These are phyloP conservation scores for Hypoxylon crocopeplum DNA, from an alignment of 495 filamentous ascomycete genomes.

Conservation along the genomic window DNA sequence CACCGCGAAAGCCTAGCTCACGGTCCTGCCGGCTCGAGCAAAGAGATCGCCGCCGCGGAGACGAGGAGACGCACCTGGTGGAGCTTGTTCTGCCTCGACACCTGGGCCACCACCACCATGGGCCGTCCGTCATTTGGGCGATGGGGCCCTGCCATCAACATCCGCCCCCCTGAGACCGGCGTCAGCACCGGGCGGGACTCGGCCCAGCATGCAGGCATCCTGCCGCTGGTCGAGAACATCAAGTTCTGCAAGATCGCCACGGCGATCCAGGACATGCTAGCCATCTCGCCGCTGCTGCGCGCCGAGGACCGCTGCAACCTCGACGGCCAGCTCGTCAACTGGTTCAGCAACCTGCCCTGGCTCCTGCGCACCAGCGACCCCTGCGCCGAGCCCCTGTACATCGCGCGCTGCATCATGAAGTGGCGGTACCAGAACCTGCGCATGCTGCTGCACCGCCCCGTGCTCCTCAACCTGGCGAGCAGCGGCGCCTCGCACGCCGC, in stretches of 20 bases:
- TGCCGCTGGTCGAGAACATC: conserved; percentile 78
- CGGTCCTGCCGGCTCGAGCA: conserved; percentile 44
- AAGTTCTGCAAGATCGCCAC: conserved; percentile 82
- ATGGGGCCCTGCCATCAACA: conserved; percentile 75
- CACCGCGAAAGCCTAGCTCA: conserved; percentile 73
- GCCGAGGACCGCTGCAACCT: conserved; percentile 69
- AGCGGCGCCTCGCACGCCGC: conserved; percentile 67
- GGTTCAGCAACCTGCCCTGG: conserved; percentile 75
- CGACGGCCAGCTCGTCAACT: conserved; percentile 71
- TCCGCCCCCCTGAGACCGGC: conserved; percentile 67
- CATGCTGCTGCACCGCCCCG: conserved; percentile 79
- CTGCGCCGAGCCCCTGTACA: conserved; percentile 72
- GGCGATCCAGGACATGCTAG: conserved; percentile 76
- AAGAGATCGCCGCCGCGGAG: conserved; percentile 63
- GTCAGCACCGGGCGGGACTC: conserved; percentile 56
- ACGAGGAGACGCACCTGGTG: conserved; percentile 79
- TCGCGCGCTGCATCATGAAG: conserved; percentile 77
- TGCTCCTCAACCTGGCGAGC: conserved; percentile 73
- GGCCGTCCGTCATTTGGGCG: conserved; percentile 80
- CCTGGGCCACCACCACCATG: conserved; percentile 77
- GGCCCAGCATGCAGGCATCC: conserved; percentile 66
- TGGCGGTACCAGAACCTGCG: conserved; percentile 82
- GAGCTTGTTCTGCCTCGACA: conserved; percentile 80
- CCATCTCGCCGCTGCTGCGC: conserved; percentile 69
- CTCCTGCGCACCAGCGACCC: conserved; percentile 72